Evolutionary conservation across 495 filamentous ascomycete species (phyloP).

Genomic region (Acidiella bohemica): DNA sequence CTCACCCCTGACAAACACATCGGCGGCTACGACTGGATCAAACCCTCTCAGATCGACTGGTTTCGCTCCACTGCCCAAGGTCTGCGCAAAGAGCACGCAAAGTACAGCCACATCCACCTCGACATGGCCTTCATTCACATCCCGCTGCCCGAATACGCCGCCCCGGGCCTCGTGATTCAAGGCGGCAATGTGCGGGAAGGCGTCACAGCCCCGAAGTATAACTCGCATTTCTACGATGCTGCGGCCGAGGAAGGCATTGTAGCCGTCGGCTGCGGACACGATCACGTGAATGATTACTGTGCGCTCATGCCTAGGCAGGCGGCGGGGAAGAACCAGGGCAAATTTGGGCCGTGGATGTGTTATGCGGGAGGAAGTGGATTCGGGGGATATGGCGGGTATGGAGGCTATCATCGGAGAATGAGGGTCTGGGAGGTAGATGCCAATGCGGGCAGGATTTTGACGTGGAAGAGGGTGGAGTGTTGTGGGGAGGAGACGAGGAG

Average conservation of each 20-base stretch:
- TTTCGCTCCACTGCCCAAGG: slow-evolving; percentile 62
- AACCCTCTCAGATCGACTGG: slow-evolving; percentile 86
- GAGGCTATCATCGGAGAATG: slow-evolving; percentile 67
- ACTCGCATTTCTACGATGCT: slow-evolving; percentile 76
- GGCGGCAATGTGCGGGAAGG: slow-evolving; percentile 55
- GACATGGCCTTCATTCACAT: slow-evolving; percentile 97
- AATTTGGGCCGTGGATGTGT: slow-evolving; percentile 89
- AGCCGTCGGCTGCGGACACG: slow-evolving; percentile 85
- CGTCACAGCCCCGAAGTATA: slow-evolving; percentile 75
- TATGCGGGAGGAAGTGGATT: slow-evolving; percentile 82
- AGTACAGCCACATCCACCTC: slow-evolving; percentile 85
- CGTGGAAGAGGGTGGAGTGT: slow-evolving; percentile 78
- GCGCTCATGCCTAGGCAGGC: slow-evolving; percentile 47
- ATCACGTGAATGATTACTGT: slow-evolving; percentile 96
- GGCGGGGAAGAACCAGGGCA: slow-evolving; percentile 18
- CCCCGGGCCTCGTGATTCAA: slow-evolving; percentile 35
- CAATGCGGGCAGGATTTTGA: slow-evolving; percentile 69
- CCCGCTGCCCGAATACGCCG: slow-evolving; percentile 75
- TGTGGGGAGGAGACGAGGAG: slow-evolving; percentile 50
- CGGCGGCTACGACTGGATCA: slow-evolving; percentile 90
- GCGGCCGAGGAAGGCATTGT: slow-evolving; percentile 70
- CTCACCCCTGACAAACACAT: slow-evolving; percentile 80
- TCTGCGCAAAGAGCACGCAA: slow-evolving; percentile 55
- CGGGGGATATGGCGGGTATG: slow-evolving; percentile 87
- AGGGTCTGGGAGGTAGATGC: slow-evolving; percentile 88